Conservation (phyloP, 2,329 filamentous ascomycete genomes). For the Zopfia rhizophila region DNA sequence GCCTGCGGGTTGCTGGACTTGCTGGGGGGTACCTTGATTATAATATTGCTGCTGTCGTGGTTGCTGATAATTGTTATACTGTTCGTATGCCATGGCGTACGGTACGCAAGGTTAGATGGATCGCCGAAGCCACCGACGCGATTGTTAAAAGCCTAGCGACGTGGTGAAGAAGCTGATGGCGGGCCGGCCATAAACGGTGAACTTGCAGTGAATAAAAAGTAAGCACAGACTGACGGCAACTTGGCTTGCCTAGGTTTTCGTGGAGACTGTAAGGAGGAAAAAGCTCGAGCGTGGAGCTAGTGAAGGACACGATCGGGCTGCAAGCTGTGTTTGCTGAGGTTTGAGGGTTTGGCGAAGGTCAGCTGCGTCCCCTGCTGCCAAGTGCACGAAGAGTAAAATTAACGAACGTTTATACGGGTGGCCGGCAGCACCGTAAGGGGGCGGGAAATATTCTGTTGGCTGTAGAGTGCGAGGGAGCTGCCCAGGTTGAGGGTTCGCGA, state of each 20-base stretch:
- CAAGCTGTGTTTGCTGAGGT: background rate
- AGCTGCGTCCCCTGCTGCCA: slow-evolving; percentile 13
- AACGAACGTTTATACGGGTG: slow-evolving; percentile 13
- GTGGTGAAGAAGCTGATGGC: slow-evolving; percentile 20
- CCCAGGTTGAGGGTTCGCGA: background rate
- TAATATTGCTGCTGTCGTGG: slow-evolving; percentile 47
- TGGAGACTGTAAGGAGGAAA: slow-evolving; percentile 9
- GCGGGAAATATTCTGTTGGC: background rate
- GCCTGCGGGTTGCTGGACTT: slow-evolving; percentile 38
- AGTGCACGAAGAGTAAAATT: background rate
- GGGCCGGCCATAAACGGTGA: slow-evolving; percentile 33
- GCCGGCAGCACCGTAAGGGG: slow-evolving; percentile 5
- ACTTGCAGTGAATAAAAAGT: slow-evolving; percentile 20
- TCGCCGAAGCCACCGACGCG: slow-evolving; percentile 30
- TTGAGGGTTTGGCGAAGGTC: slow-evolving; percentile 7
- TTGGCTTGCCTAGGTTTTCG: background rate
- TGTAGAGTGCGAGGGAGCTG: background rate
- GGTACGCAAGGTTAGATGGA: slow-evolving; percentile 24
- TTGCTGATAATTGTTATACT: slow-evolving; percentile 47
- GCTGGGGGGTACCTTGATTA: slow-evolving; percentile 36
- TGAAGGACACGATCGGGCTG: background rate
- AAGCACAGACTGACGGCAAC: slow-evolving; percentile 8
- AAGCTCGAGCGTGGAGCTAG: slow-evolving; percentile 6
- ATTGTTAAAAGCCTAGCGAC: slow-evolving; percentile 31
- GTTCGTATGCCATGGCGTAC: slow-evolving; percentile 53